A percentile compares a stretch with the other conserved stretches of the same genome.
These are phyloP conservation scores for Scalesia atractyloides DNA, from an alignment of 129 eudicot species.

Conservation along the genomic window DNA sequence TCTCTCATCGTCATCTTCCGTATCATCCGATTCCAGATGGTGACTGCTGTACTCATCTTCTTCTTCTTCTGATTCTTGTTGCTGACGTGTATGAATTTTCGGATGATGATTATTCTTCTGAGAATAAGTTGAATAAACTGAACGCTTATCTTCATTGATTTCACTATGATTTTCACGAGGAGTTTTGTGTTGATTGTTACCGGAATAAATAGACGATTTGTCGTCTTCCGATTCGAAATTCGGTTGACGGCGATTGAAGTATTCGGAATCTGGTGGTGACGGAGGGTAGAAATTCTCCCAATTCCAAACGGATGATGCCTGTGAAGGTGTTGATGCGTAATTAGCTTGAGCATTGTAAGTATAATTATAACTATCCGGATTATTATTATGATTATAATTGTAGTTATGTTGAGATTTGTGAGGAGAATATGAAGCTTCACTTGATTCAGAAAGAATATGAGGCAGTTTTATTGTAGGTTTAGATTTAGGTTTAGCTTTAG, in stretches of 20 bases:
- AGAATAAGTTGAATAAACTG: too few species aligned
- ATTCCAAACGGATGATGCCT: constrained; percentile 85
- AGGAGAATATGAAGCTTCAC: constrained; percentile 42
- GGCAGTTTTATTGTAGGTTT: constrained; percentile 43
- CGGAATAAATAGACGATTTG: too few species aligned
- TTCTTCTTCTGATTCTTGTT: not conserved
- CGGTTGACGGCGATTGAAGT: too few species aligned
- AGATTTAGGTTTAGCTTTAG: constrained; percentile 4
- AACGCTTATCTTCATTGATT: too few species aligned
- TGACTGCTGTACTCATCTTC: not conserved
- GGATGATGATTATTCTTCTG: not conserved
- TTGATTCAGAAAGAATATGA: constrained; percentile 79
- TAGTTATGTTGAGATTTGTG: constrained; percentile 7
- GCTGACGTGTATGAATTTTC: not conserved
- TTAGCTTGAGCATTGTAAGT: constrained; percentile 58
- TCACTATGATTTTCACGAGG: too few species aligned
- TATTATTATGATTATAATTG: not conserved
- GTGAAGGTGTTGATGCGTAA: constrained; percentile 61
- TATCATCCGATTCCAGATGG: constrained; percentile 4
- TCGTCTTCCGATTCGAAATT: too few species aligned
- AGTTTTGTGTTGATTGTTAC: too few species aligned
- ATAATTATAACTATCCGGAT: constrained; percentile 21
- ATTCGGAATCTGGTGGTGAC: constrained; percentile 53
- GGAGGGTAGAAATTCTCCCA: constrained; percentile 96
- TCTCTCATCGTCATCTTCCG: constrained; percentile 32